phyloP scores from a whole-genome alignment of 192 early-diverging fungal species.

The Linnemannia zychae region DNA sequence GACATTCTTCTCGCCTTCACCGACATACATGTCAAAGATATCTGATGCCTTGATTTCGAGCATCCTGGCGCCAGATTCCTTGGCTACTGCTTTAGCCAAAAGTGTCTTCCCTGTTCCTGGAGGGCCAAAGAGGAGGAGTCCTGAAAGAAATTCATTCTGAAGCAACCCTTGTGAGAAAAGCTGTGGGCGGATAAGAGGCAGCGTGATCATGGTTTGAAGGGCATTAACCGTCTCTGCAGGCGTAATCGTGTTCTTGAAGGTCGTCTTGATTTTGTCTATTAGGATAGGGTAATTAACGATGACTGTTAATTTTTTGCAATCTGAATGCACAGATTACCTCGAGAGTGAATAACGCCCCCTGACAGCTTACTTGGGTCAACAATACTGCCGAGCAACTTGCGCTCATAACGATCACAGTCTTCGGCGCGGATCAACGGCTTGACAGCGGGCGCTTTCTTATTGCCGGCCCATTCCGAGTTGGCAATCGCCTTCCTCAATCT shows the following conservation, averaged over 20 bases:
- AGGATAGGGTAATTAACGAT: background rate
- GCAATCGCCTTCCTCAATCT: constrained; percentile 13
- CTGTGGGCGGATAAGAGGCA: constrained; percentile 84
- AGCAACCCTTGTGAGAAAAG: constrained; percentile 81
- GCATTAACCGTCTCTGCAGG: constrained; percentile 84
- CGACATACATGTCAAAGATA: constrained; percentile 91
- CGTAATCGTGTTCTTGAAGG: constrained; percentile 82
- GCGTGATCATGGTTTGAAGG: constrained; percentile 86
- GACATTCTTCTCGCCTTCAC: constrained; percentile 98
- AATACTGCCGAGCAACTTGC: constrained; percentile 81
- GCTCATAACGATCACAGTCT: constrained; percentile 77
- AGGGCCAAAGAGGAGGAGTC: constrained; percentile 88
- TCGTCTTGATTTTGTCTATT: constrained; percentile 65
- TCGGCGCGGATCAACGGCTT: constrained; percentile 50
- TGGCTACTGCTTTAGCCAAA: constrained; percentile 88
- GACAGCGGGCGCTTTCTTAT: constrained; percentile 21
- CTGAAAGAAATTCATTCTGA: constrained; percentile 75
- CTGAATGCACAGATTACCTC: background rate
- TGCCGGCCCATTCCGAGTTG: constrained; percentile 22
- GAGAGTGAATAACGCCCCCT: background rate
- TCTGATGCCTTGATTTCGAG: constrained; percentile 84
- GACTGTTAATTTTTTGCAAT: background rate
- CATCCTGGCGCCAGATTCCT: constrained; percentile 83
- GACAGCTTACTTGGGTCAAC: constrained; percentile 76
- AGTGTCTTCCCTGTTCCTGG: constrained; percentile 92